Percentiles rank a stretch among this genome's conserved stretches.
Conservation (phyloP, 2,329 filamentous ascomycete genomes). For the Cadophora sp. region DNA sequence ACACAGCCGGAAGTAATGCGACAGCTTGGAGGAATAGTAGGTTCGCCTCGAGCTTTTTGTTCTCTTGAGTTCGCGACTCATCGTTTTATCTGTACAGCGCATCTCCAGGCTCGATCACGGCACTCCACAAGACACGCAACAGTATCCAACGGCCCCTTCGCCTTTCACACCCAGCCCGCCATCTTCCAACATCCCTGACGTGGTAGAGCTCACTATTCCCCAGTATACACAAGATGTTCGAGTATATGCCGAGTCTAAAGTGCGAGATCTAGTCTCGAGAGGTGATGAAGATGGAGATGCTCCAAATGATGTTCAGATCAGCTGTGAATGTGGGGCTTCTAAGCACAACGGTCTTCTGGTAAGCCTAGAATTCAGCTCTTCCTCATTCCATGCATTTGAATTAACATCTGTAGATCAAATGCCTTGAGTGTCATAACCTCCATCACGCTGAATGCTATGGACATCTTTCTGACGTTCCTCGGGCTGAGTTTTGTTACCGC, state of each 20-base stretch:
- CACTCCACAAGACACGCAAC: constrained; percentile 14
- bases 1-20: constrained; percentile 4
- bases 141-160: not conserved
- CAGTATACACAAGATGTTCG: constrained; percentile 7
- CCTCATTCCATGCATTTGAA: not conserved
- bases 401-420: constrained; percentile 15
- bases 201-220: not conserved
- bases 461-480: constrained; percentile 1
- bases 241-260: not conserved
- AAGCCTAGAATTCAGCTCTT: not conserved
- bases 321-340: not conserved
- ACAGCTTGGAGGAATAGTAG: not conserved
- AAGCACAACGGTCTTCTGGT: constrained; percentile 2
- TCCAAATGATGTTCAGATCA: not conserved
- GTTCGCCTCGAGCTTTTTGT: not conserved
- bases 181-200: not conserved
- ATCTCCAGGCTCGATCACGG: not conserved
- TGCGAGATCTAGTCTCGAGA: not conserved
- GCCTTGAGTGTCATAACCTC: not conserved
- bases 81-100: not conserved
- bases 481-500: constrained; percentile 11
- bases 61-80: not conserved
- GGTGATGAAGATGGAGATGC: constrained; percentile 1
- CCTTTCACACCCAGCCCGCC: not conserved
- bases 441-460: constrained; percentile 23